phyloP scores from a whole-genome alignment of 2,329 filamentous ascomycete species.

The Aspergillus sp. region DNA sequence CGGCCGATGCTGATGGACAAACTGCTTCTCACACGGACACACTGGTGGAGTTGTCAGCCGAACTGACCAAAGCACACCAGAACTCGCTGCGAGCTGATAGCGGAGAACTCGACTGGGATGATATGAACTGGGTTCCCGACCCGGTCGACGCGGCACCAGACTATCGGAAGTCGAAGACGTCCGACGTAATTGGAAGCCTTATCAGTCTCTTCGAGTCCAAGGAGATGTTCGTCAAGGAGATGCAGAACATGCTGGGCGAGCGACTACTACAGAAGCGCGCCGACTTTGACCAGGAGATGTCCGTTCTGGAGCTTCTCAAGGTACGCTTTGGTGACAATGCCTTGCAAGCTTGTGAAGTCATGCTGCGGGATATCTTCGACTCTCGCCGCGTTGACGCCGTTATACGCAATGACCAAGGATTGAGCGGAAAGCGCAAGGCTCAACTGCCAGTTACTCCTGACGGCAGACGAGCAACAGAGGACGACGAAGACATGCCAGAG shows the following conservation, averaged over 20 bases:
- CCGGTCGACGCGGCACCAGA: slow-evolving; percentile 91
- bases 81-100: slow-evolving; percentile 49
- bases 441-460: slow-evolving; percentile 23
- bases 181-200: slow-evolving; percentile 89
- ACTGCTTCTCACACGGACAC: slow-evolving; percentile 40
- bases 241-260: slow-evolving; percentile 85
- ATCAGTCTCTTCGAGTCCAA: slow-evolving; percentile 86
- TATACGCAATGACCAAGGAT: slow-evolving; percentile 58
- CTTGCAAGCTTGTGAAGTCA: slow-evolving; percentile 92
- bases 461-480: slow-evolving; percentile 16
- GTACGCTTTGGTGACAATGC: slow-evolving; percentile 81
- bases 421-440: slow-evolving; percentile 32
- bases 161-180: slow-evolving; percentile 83
- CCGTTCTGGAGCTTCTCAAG: slow-evolving; percentile 84
- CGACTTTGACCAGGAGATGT: slow-evolving; percentile 75
- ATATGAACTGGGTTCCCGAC: slow-evolving; percentile 91
- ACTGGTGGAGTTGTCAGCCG: slow-evolving; percentile 56
- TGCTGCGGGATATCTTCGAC: slow-evolving; percentile 91
- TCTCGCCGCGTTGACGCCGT: slow-evolving; percentile 71
- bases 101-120: slow-evolving; percentile 81
- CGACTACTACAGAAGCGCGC: slow-evolving; percentile 68
- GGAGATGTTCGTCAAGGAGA: slow-evolving; percentile 90
- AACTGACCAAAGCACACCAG: slow-evolving; percentile 48
- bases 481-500: slow-evolving; percentile 41
- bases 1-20: slow-evolving; percentile 43